phyloP scores from a whole-genome alignment of 2,329 filamentous ascomycete species.

The Cladosporium oxysporum region DNA sequence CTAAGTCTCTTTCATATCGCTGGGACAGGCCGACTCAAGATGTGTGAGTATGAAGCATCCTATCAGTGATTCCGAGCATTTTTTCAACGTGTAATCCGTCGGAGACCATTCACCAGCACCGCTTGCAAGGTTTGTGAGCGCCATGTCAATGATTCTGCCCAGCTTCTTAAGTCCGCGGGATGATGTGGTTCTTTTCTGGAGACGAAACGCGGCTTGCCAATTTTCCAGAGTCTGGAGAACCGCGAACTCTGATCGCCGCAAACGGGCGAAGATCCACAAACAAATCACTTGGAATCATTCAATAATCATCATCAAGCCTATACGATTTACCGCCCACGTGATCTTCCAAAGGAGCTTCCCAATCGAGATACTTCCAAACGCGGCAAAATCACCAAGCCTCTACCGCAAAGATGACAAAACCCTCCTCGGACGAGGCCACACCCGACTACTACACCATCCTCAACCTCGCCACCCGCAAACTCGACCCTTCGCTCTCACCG shows the following conservation, averaged over 20 bases:
- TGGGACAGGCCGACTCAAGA: neutral
- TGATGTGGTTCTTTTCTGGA: neutral
- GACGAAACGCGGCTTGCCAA: neutral
- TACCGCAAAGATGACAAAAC: neutral
- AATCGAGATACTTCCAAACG: neutral
- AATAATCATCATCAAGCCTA: neutral
- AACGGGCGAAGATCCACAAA: neutral
- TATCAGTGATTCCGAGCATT: neutral
- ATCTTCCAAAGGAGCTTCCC: neutral
- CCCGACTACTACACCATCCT: conserved; percentile 32
- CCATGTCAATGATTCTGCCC: neutral
- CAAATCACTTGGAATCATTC: neutral
- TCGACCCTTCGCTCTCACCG: conserved; percentile 8
- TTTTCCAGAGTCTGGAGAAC: neutral
- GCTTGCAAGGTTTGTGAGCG: neutral
- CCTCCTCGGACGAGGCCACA: neutral
- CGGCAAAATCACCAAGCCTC: neutral
- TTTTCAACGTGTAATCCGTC: neutral
- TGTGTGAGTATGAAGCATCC: neutral
- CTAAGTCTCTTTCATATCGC: neutral
- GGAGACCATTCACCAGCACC: neutral
- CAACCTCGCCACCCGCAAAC: conserved; percentile 27
- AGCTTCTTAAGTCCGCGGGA: neutral
- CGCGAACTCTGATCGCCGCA: neutral
- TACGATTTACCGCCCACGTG: neutral